A percentile compares a stretch with the other conserved stretches of the same genome.
Evolutionary conservation across 2,329 filamentous ascomycete species (phyloP).

Genomic region (Colletotrichum sp.): DNA sequence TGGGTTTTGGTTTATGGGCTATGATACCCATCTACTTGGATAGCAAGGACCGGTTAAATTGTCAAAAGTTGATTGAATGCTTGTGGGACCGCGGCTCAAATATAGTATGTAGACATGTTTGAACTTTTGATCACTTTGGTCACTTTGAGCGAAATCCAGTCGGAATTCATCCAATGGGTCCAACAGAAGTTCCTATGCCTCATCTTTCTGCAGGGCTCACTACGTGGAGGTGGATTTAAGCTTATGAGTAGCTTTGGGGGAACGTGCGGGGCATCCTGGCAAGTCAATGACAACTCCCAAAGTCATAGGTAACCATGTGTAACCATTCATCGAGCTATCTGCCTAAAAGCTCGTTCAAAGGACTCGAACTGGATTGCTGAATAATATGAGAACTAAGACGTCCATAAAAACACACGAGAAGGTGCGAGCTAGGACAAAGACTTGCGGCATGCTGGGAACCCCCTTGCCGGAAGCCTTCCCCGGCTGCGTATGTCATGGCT

Average conservation of each 20-base stretch:
- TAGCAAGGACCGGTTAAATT: not conserved
- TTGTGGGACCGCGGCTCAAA: not conserved
- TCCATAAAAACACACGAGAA: not conserved
- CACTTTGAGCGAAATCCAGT: not conserved
- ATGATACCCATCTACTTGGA: not conserved
- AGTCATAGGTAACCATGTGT: not conserved
- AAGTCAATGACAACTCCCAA: not conserved
- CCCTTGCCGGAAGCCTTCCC: not conserved
- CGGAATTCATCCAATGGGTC: not conserved
- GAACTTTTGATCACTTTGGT: not conserved
- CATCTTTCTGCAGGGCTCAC: not conserved
- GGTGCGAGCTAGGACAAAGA: not conserved
- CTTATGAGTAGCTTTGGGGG: not conserved
- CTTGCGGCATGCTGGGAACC: not conserved
- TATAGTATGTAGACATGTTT: not conserved
- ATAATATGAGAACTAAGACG: accelerated
- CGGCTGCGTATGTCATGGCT: not conserved
- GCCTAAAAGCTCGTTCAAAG: not conserved
- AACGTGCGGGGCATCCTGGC: not conserved
- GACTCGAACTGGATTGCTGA: not conserved
- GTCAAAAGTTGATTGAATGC: not conserved
- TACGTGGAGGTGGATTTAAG: not conserved
- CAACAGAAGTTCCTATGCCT: not conserved
- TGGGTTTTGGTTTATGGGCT: not conserved
- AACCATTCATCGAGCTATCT: not conserved